Percentiles rank a stretch among this genome's conserved stretches.
Conservation (phyloP, 2,329 filamentous ascomycete species). For the Penicillium freii region DNA sequence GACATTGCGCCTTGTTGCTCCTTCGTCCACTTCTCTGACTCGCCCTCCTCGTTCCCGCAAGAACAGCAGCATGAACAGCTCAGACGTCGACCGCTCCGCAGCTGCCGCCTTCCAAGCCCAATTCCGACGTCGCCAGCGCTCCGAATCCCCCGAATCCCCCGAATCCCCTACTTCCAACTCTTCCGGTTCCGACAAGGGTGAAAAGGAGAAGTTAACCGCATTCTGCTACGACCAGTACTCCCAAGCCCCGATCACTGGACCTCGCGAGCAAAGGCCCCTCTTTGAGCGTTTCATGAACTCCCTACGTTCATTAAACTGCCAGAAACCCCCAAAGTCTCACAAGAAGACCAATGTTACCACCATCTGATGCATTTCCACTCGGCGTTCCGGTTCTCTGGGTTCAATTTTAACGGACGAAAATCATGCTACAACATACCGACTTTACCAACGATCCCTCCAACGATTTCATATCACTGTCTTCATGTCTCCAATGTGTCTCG, state of each 20-base stretch:
- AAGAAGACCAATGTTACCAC: constrained; percentile 18
- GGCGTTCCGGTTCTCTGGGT: constrained; percentile 17
- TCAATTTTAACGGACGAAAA: neutral
- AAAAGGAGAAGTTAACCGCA: constrained; percentile 31
- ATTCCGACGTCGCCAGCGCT: constrained; percentile 33
- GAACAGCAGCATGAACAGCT: constrained; percentile 24
- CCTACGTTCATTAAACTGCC: constrained; percentile 23
- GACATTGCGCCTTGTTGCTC: constrained; percentile 37
- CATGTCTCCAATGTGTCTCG: constrained; percentile 13
- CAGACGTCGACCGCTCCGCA: constrained; percentile 36
- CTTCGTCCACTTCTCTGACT: constrained; percentile 36
- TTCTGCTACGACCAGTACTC: constrained; percentile 35
- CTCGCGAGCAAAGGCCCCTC: constrained; percentile 15
- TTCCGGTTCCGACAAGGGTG: constrained; percentile 11
- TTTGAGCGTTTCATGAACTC: constrained; percentile 24
- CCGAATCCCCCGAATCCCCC: constrained; percentile 27
- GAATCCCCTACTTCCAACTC: constrained; percentile 20
- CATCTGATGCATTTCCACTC: constrained; percentile 12
- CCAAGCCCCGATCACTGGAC: constrained; percentile 20
- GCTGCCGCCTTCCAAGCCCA: constrained; percentile 40
- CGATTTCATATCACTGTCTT: constrained; percentile 8
- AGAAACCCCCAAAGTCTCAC: constrained; percentile 12
- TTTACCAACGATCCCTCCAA: constrained; percentile 15
- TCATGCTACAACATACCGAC: constrained; percentile 7
- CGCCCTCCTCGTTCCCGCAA: constrained; percentile 26